These are phyloP conservation scores for Suhomyces bribrorum DNA, from an alignment of 1,139 yeast species.

Conservation along the genomic window DNA sequence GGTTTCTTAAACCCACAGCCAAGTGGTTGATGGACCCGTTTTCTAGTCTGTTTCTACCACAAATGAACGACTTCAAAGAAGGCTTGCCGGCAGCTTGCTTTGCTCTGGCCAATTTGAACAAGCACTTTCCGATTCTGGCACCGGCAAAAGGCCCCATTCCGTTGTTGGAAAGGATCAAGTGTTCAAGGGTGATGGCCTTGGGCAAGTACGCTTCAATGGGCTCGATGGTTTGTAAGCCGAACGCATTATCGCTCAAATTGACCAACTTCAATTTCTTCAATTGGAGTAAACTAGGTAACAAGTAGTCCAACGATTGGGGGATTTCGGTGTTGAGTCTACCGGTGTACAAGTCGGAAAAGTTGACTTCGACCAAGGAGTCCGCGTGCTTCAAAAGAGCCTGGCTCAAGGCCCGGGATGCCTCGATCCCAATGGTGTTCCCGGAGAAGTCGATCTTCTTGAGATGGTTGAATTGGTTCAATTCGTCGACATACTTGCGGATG, in stretches of 20 bases:
- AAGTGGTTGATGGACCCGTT: slow-evolving; percentile 86
- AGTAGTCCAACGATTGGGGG: slow-evolving; percentile 72
- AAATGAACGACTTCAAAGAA: slow-evolving; percentile 75
- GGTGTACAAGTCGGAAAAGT: slow-evolving; percentile 90
- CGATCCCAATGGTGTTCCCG: slow-evolving; percentile 94
- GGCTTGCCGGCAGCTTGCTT: slow-evolving; percentile 50
- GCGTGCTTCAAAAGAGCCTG: slow-evolving; percentile 53
- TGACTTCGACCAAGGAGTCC: slow-evolving; percentile 60
- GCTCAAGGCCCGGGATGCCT: slow-evolving; percentile 76
- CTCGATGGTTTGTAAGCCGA: slow-evolving; percentile 92
- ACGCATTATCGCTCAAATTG: slow-evolving; percentile 91
- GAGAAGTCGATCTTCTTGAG: slow-evolving; percentile 72
- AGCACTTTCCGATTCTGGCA: slow-evolving; percentile 84
- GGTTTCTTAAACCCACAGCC: slow-evolving; percentile 75
- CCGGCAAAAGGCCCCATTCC: slow-evolving; percentile 99
- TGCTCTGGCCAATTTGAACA: slow-evolving; percentile 68
- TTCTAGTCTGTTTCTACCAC: slow-evolving; percentile 96
- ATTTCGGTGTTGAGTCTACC: slow-evolving; percentile 94
- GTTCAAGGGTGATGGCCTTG: slow-evolving; percentile 76
- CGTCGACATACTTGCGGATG: slow-evolving; percentile 62
- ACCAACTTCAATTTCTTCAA: slow-evolving; percentile 70
- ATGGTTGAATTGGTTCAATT: slow-evolving; percentile 39
- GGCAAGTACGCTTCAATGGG: slow-evolving; percentile 79
- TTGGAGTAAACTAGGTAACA: slow-evolving; percentile 71
- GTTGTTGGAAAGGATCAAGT: slow-evolving; percentile 85